Evolutionary conservation across 768 basidiomycete species (phyloP), one percentile per base, ranked within the genome.

Genomic region (Auricularia auricula-judae): DNA sequence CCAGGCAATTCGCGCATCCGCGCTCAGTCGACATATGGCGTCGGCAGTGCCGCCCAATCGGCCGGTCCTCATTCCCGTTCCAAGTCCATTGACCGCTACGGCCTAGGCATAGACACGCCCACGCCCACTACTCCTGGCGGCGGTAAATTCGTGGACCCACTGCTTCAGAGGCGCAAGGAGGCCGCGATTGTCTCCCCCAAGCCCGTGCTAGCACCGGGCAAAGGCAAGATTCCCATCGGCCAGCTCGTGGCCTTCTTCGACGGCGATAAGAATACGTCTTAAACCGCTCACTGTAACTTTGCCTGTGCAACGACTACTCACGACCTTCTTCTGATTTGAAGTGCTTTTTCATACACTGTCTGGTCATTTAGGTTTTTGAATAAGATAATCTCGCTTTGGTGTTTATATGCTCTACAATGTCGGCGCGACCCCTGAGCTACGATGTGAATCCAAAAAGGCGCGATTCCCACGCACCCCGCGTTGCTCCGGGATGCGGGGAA

Each of bases 191-290:
- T 75, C 78, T 44, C 81, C n/a, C 66, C 63, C 1, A 66, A 77
- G 3, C 78, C 78, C 68, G 78, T 75, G 68, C 75, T 74, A 68
- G 71, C 71, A 56, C 68, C 72, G 65, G 69, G 77, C 65, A 79
- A 76, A 53, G 84, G 79, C 63, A 91, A 91, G 76, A 82, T 89
- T 14, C 84, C 88, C 0, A 81, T 93, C 51, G 87, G 85, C 10
- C 82, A 92, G 70, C 74, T 93, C 53, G 88, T 91, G 14, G 89
- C 89, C n/a, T 93, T 88, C 74, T 93, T 93, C 69, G 88, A 92
- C 61, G 66, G 63, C 12, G 71, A 69, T 36, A 69, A 70, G 67
- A 35, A 35, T 23, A 59, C 23, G 56, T 29, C 56, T 59, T 44
- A 58, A 43, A 42, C 39, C 39, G 39, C 39, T 42, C 39, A 42